Conservation (phyloP, 2,329 filamentous ascomycete genomes). For the Paramyrothecium sp. region DNA sequence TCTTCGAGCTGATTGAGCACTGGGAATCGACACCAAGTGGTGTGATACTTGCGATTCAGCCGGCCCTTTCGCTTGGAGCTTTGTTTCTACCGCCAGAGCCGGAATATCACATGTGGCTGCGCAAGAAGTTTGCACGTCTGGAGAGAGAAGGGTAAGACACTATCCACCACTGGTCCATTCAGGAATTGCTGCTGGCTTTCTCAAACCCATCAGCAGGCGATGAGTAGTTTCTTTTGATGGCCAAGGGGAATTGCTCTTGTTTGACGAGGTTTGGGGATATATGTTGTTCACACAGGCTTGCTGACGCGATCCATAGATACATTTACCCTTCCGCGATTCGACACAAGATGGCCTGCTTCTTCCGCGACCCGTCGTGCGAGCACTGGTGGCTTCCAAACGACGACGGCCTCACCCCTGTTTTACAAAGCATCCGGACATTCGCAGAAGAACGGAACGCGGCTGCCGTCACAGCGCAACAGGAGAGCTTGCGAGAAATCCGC, state of each 20-base stretch:
- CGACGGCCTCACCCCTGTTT: conserved; percentile 69
- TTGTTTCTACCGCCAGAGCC: conserved; percentile 77
- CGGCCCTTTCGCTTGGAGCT: conserved; percentile 71
- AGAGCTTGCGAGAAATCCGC: conserved; percentile 72
- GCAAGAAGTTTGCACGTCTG: conserved; percentile 73
- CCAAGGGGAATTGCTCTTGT: neutral
- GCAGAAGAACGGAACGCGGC: conserved; percentile 72
- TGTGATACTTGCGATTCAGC: conserved; percentile 69
- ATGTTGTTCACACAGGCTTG: neutral
- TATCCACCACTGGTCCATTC: neutral
- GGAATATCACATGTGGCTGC: conserved; percentile 74
- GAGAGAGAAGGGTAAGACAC: conserved; percentile 72
- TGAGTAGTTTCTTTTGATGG: neutral
- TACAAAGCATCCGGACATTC: conserved; percentile 77
- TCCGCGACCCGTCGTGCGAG: conserved; percentile 67
- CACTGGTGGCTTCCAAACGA: conserved; percentile 90
- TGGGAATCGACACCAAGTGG: conserved; percentile 72
- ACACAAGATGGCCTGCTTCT: conserved; percentile 71
- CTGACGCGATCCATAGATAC: conserved; percentile 55
- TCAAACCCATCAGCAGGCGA: neutral
- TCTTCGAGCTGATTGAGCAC: conserved; percentile 75
- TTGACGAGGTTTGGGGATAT: neutral
- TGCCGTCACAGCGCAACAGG: conserved; percentile 54
- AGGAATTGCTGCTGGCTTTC: neutral
- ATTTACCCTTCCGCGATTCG: conserved; percentile 77